phyloP scores from a whole-genome alignment of 345 rosid species.

The Gossypioides kirkii region DNA sequence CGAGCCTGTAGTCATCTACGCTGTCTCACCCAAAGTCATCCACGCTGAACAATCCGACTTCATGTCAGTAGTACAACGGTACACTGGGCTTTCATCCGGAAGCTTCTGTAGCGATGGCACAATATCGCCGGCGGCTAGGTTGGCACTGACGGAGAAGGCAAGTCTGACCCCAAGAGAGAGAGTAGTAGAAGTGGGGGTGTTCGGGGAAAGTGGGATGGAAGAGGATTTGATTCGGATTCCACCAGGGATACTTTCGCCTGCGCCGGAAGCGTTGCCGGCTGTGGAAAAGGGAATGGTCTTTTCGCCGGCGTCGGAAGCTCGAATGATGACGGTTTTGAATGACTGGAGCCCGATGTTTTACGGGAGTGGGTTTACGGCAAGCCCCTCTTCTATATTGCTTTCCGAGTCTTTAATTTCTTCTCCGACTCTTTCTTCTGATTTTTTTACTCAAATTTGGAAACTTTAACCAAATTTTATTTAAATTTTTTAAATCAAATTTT shows the following conservation, averaged over 20 bases:
- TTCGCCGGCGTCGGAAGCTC: constrained; percentile 37
- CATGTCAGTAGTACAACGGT: constrained; percentile 83
- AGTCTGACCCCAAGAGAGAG: constrained; percentile 55
- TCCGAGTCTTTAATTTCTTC: constrained; percentile 22
- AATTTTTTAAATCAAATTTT: neutral
- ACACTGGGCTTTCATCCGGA: constrained; percentile 64
- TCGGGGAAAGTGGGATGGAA: constrained; percentile 29
- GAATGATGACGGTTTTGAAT: constrained; percentile 13
- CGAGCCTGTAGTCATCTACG: constrained; percentile 12
- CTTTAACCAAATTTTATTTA: constrained; percentile 3
- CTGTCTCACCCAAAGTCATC: constrained; percentile 73
- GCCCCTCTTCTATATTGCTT: constrained; percentile 36
- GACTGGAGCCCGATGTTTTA: constrained; percentile 40
- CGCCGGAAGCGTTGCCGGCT: constrained; percentile 49
- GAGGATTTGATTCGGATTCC: constrained; percentile 21
- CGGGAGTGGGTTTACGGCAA: constrained; percentile 17
- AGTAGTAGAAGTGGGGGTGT: constrained; percentile 4
- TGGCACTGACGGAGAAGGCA: constrained; percentile 64
- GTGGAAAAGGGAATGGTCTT: constrained; percentile 36
- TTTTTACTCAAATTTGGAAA: constrained; percentile 46
- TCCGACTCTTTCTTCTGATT: constrained; percentile 27
- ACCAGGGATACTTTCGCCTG: constrained; percentile 78
- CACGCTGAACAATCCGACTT: constrained; percentile 59
- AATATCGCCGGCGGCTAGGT: constrained; percentile 75
- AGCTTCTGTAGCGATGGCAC: constrained; percentile 37